Evolutionary conservation across 768 basidiomycete genomes (phyloP).

Genomic region (Fomitopsis pulvina): DNA sequence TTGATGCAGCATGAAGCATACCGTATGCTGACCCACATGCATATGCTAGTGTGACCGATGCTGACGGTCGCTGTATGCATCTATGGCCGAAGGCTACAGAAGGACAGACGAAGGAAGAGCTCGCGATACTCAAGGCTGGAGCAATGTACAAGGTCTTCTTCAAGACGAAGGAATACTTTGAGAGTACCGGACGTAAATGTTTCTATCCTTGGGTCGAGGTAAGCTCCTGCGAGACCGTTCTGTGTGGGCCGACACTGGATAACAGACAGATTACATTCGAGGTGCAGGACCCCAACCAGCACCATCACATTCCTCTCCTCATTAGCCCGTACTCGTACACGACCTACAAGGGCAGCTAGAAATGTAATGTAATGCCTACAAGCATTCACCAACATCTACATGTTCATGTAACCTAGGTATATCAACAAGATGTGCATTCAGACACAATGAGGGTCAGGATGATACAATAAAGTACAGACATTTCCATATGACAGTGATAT

Average conservation of each 20-base stretch:
- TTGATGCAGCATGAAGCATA: no score
- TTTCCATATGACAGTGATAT: background rate
- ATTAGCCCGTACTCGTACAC: constrained; percentile 90
- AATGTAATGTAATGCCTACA: background rate
- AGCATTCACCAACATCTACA: constrained; percentile 3
- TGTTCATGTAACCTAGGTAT: background rate
- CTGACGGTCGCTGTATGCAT: constrained; percentile 75
- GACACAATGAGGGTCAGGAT: background rate
- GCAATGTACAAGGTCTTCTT: constrained; percentile 79
- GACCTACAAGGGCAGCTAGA: constrained; percentile 84
- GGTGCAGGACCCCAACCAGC: constrained; percentile 65
- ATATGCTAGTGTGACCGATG: constrained; percentile 75
- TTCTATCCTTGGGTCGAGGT: constrained; percentile 95
- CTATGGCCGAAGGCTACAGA: constrained; percentile 57
- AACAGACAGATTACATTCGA: constrained; percentile 60
- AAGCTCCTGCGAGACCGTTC: constrained; percentile 16
- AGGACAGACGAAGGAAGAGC: constrained; percentile 33
- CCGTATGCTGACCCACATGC: no score
- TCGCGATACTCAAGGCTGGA: constrained; percentile 46
- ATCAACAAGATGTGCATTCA: background rate
- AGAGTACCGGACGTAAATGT: constrained; percentile 48
- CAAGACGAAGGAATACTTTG: constrained; percentile 79
- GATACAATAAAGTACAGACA: background rate
- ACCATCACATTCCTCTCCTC: constrained; percentile 88
- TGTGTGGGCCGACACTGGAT: no score